Conservation (phyloP, 1,284 basidiomycete genomes). For the Rhodofomes roseus region DNA sequence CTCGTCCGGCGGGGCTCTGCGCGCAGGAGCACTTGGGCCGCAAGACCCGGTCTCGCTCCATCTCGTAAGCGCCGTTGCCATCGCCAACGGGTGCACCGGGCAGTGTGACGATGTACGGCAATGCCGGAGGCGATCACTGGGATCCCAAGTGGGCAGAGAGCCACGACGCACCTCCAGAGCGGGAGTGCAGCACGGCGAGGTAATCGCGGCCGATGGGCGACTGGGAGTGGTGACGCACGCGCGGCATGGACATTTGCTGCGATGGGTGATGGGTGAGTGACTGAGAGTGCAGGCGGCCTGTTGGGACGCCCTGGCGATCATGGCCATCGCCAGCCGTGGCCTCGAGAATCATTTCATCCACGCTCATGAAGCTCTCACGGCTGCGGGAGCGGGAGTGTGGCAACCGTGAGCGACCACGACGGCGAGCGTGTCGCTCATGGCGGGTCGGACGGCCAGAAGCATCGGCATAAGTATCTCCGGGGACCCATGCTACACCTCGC, state of each 20-base stretch:
- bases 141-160: constrained; percentile 3
- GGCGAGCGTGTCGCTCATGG: constrained; percentile 17
- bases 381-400: constrained; percentile 27
- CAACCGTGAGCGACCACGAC: constrained; percentile 21
- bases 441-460: too few species aligned
- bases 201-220: constrained; percentile 19
- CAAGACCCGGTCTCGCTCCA: constrained; percentile 5
- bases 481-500: constrained; percentile 53
- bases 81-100: constrained; percentile 22
- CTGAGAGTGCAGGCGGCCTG: constrained; percentile 11
- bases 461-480: constrained; percentile 5
- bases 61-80: constrained; percentile 15
- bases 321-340: too few species aligned
- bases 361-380: constrained; percentile 30
- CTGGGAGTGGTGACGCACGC: constrained; percentile 21
- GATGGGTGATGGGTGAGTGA: constrained; percentile 17
- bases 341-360: constrained; percentile 66
- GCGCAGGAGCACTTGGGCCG: constrained; percentile 7
- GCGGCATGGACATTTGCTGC: constrained; percentile 20
- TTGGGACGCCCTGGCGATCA: constrained; percentile 12
- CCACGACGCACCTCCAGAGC: constrained; percentile 19
- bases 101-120: constrained; percentile 26
- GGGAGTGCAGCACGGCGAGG: constrained; percentile 19
- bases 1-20: too few species aligned
- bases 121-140: constrained; percentile 23